Evolutionary conservation across 176 grass and related monocot genomes (phyloP), one percentile per base, ranked within the genome.

Genomic region (Luzula sylvatica): DNA sequence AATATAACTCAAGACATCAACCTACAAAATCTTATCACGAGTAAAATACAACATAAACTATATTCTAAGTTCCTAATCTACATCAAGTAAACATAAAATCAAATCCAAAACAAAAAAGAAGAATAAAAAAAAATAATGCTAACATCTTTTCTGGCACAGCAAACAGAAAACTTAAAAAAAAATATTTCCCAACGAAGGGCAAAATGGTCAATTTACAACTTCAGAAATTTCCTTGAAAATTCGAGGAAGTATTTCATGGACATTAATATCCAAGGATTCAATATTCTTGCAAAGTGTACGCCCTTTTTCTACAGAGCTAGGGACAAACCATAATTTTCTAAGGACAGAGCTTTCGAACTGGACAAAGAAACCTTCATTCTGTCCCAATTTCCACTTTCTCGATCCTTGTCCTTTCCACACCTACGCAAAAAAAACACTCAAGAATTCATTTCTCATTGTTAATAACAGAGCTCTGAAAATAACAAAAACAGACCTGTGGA

Each of bases 361-460:
- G 50, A 96, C 77, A 71, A 96, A 96, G 71, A 96, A 96, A 14
- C 90, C 90, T 30, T 89, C 81, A 59, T 54, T 96, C 71, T 96
- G 90, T 25, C 82, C 86, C 76, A 96, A 65, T 71, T 89, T 96
- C 90, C 90, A 96, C 66, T 89, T 96, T 45, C 90, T 82, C 41
- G 81, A 96, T 38, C 90, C 90, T 20, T 82, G 77, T 11, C 90
- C 90, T 82, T 96, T 89, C 90, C 90, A 89, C 8, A 96, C 90
- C 90, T 96, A 61, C 21, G 67, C 32, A 26, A 32, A 14, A 60
- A 12, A 19, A 25, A 17, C 26, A 25, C 14, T 22, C 17, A 74
- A 50, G 26, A 41, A 56, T 38, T 17, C 20, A 72, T 24, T 57
- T 56, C 43, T 11, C 20, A 64, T 43, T 15, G 13, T 19, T 13